These are phyloP conservation scores for Parastagonospora nodorum DNA, from an alignment of 2,329 filamentous ascomycete genomes.

Conservation along the genomic window DNA sequence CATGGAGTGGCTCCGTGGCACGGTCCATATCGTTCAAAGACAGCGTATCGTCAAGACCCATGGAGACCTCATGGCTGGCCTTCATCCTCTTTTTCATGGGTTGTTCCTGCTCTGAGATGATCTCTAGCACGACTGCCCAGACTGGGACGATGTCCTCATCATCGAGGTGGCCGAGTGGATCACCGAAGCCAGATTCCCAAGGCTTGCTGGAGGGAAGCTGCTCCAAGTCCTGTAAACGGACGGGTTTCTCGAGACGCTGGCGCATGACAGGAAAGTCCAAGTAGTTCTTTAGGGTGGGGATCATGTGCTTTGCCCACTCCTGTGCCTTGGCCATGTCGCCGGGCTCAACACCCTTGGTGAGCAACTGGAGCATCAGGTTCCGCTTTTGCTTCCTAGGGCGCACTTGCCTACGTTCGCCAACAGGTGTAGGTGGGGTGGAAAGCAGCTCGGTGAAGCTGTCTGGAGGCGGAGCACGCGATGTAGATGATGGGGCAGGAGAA, in stretches of 20 bases:
- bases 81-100: constrained; percentile 31
- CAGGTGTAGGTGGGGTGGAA: constrained; percentile 31
- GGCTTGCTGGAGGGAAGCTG: constrained; percentile 37
- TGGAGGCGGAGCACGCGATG: constrained; percentile 12
- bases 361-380: constrained; percentile 18
- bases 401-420: constrained; percentile 30
- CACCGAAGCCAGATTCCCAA: constrained; percentile 39
- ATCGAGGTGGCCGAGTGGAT: constrained; percentile 31
- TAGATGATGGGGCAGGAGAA: neutral
- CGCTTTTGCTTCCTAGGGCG: constrained; percentile 18
- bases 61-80: constrained; percentile 8
- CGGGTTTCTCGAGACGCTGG: constrained; percentile 30
- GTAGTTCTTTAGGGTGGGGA: constrained; percentile 23
- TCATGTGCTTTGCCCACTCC: constrained; percentile 32
- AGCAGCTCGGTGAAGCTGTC: constrained; percentile 27
- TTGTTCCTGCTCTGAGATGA: constrained; percentile 29
- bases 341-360: constrained; percentile 25
- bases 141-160: constrained; percentile 35
- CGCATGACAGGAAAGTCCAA: constrained; percentile 33
- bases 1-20: constrained; percentile 14
- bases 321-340: constrained; percentile 25
- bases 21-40: constrained; percentile 27
- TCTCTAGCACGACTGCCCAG: constrained; percentile 37
- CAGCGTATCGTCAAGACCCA: constrained; percentile 20
- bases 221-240: constrained; percentile 32